Base-by-base conservation (phyloP, 345 rosid genomes). In the Populus davidiana region DNA sequence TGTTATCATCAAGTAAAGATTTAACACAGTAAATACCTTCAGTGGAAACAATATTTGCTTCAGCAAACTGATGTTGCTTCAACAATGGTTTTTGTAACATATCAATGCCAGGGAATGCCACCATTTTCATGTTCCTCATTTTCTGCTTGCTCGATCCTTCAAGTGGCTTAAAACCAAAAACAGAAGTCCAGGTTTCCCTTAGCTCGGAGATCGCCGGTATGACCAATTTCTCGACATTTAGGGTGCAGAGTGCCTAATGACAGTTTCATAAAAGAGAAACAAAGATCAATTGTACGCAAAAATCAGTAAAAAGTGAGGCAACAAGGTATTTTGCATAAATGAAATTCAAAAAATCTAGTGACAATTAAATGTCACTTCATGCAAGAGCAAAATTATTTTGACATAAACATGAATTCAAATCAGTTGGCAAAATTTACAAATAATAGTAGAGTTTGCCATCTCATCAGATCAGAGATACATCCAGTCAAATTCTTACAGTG, bases 161-260 rank as follows among this genome's bases (percentile, higher is more conserved):
- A 73, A 92, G 81, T 13, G 93, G 90, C 78, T 47, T 79, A 84
- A 96, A 96, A 81, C 94, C 95, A 75, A 96, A 96, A 71, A 88
- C 97, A 70, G 92, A 87, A 70, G 90, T 93, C 99, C 98, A 96
- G 14, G 98, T 92, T 79, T 88, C 90, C 75, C 78, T 90, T 41
- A 96, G 87, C 76, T 96, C 98, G 69, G 94, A 87, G 59, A 96
- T 85, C 67, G 99, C 99, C 74, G 98, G 99, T 83, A 96, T 92
- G 79, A 94, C 91, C 88, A 96, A 83, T 78, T 86, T 93, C 85
- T 86, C 93, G 54, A 93, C 91, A 75, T 85, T 82, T 61, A 96
- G 88, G 68, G 90, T 84, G 88, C 83, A 10, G 14, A 96, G 92
- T 74, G 88, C 93, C 99, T 96, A 91, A 80, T 54, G 73, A 39